A percentile compares a stretch with the other conserved stretches of the same genome.
phyloP scores from a whole-genome alignment of 768 basidiomycete species.

The Megacollybia marginata region DNA sequence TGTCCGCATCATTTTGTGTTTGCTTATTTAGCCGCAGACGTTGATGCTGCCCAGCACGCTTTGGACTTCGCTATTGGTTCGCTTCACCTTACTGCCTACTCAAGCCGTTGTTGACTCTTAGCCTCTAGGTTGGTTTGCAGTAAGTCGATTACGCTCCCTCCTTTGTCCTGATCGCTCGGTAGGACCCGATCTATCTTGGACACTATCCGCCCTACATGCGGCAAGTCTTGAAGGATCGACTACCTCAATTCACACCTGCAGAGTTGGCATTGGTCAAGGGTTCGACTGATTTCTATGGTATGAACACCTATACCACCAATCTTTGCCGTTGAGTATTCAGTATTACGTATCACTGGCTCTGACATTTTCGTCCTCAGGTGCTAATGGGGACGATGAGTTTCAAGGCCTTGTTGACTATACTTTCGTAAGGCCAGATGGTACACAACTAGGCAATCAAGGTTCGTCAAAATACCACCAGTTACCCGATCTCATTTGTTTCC shows the following conservation, averaged over 20 bases:
- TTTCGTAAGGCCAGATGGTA: slow-evolving; percentile 56
- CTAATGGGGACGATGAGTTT: slow-evolving; percentile 57
- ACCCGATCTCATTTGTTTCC: background rate
- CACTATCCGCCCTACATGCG: slow-evolving; percentile 56
- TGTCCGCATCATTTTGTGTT: slow-evolving; percentile 1
- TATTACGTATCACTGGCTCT: background rate
- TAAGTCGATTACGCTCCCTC: background rate
- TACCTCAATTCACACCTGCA: slow-evolving; percentile 49
- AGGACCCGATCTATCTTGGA: slow-evolving; percentile 69
- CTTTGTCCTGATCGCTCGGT: slow-evolving; percentile 5
- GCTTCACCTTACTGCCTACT: slow-evolving; percentile 16
- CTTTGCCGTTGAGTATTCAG: slow-evolving; percentile 38
- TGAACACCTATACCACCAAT: slow-evolving; percentile 68
- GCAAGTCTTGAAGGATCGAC: slow-evolving; percentile 48
- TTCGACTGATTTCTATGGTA: slow-evolving; percentile 66
- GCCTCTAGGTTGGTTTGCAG: too few species aligned
- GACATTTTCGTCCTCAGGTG: slow-evolving; percentile 26
- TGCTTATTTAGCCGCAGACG: slow-evolving; percentile 30
- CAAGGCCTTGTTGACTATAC: slow-evolving; percentile 55
- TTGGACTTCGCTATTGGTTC: slow-evolving; percentile 66
- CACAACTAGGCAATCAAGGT: slow-evolving; percentile 59
- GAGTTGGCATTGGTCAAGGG: slow-evolving; percentile 52
- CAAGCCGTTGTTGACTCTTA: background rate
- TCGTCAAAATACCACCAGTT: slow-evolving; percentile 6
- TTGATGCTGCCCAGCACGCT: slow-evolving; percentile 64